phyloP scores from a whole-genome alignment of 805 yeast species.

The Kuraishia capsulata region DNA sequence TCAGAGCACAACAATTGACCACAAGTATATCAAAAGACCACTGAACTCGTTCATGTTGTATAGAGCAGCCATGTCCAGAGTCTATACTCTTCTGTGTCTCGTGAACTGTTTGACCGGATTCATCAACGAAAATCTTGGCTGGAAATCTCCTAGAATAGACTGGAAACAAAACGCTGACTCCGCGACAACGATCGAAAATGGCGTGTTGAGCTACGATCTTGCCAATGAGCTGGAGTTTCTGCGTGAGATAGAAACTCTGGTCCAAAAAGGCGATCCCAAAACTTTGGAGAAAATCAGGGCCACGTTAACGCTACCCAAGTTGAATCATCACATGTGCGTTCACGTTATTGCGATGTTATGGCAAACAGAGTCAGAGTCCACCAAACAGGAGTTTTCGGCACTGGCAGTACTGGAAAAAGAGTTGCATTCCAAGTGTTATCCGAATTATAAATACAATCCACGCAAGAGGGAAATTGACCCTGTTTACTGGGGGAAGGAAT shows the following conservation, averaged over 20 bases:
- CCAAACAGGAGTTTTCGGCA: conserved; percentile 27
- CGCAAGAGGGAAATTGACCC: conserved; percentile 1
- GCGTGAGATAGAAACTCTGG: conserved; percentile 2
- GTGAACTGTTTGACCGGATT: conserved; percentile 10
- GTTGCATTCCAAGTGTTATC: conserved; percentile 29
- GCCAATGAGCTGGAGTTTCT: conserved; percentile 9
- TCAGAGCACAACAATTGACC: background rate
- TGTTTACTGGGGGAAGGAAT: too few relatives aligned
- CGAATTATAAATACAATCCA: conserved; percentile 35
- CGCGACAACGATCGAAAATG: too few relatives aligned
- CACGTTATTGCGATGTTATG: conserved; percentile 35
- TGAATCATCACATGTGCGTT: conserved; percentile 31
- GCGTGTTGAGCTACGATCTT: conserved; percentile 11
- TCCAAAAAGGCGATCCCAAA: conserved; percentile 5
- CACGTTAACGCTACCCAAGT: conserved; percentile 14
- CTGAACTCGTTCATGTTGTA: conserved; percentile 39
- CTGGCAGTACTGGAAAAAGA: conserved; percentile 30
- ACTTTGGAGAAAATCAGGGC: conserved; percentile 5
- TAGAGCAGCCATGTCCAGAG: conserved; percentile 31
- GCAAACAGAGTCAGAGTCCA: conserved; percentile 28
- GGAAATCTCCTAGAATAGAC: too few relatives aligned
- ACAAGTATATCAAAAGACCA: conserved; percentile 30
- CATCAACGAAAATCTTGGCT: conserved; percentile 8
- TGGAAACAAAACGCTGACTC: conserved; percentile 3
- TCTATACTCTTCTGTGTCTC: conserved; percentile 22